Percentiles rank a stretch among this genome's conserved stretches.
phyloP scores from a whole-genome alignment of 2,329 filamentous ascomycete genomes.

The Exophiala xenobiotica region DNA sequence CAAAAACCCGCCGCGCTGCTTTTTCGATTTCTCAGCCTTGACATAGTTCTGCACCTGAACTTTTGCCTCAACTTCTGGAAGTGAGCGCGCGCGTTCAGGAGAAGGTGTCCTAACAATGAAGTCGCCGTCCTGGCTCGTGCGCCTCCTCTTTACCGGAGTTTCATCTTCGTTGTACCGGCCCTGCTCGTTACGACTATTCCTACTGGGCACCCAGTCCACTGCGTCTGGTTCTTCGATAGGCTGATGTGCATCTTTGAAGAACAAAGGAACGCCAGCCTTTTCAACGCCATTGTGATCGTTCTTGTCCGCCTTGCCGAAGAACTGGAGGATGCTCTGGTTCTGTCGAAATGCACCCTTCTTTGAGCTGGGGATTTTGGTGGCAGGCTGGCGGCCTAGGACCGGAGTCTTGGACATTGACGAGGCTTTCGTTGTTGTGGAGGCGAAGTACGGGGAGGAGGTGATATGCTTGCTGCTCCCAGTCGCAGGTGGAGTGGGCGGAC shows the following conservation, averaged over 20 bases:
- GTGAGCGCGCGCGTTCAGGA: conserved; percentile 8
- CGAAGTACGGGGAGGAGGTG: conserved; percentile 13
- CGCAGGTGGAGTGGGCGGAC: conserved; percentile 25
- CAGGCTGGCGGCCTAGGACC: conserved; percentile 17
- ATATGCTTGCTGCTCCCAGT: neutral
- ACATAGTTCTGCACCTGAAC: neutral
- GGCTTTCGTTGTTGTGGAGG: conserved; percentile 1
- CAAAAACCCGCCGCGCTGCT: conserved; percentile 29
- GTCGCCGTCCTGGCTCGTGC: conserved; percentile 29
- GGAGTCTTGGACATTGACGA: conserved; percentile 19
- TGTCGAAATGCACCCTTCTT: conserved; percentile 31
- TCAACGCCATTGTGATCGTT: conserved; percentile 29
- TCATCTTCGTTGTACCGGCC: conserved; percentile 45
- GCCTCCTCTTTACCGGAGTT: conserved; percentile 45
- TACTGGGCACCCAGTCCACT: no score
- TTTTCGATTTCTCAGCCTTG: conserved; percentile 13
- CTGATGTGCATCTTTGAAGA: conserved; percentile 34
- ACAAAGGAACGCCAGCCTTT: conserved; percentile 36
- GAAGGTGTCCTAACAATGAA: conserved; percentile 23
- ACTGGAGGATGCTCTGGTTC: conserved; percentile 54
- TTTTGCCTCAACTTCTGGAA: neutral
- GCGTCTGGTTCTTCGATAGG: neutral
- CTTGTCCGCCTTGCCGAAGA: conserved; percentile 53
- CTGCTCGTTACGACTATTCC: no score
- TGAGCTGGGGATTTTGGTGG: conserved; percentile 18